These are phyloP conservation scores for Sporothrix curviconia DNA, from an alignment of 2,329 filamentous ascomycete genomes.

Conservation along the genomic window DNA sequence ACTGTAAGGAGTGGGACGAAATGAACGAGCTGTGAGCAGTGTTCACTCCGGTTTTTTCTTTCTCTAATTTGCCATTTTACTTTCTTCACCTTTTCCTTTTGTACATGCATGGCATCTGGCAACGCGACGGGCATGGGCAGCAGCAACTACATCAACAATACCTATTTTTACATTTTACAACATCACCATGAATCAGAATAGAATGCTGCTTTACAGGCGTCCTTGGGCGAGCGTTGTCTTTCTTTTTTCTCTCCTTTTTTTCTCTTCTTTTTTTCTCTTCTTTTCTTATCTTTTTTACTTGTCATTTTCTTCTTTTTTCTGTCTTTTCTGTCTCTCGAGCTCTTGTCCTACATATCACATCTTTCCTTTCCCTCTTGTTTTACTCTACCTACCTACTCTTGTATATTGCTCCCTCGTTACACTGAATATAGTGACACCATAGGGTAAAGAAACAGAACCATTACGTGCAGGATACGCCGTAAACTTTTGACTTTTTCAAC, in stretches of 20 bases:
- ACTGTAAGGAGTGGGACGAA: constrained; percentile 34
- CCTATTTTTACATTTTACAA: too few species aligned
- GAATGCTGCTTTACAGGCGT: neutral
- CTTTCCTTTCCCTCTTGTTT: neutral
- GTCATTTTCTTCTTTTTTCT: neutral
- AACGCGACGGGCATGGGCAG: neutral
- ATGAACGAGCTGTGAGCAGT: constrained; percentile 19
- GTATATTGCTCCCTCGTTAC: neutral
- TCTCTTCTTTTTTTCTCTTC: neutral
- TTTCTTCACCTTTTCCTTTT: neutral
- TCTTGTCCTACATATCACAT: neutral
- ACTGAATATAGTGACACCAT: neutral
- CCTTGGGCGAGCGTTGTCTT: neutral
- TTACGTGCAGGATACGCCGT: too few species aligned
- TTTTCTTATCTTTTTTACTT: neutral
- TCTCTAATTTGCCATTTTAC: neutral
- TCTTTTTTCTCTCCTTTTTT: neutral
- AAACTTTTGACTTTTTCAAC: too few species aligned
- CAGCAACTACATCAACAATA: neutral
- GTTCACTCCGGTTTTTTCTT: neutral
- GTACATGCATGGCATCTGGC: neutral
- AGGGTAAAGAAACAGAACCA: neutral
- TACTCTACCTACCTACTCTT: neutral
- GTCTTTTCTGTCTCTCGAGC: neutral
- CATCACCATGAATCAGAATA: neutral